A percentile compares a stretch with the other conserved stretches of the same genome.
phyloP scores from a whole-genome alignment of 2,329 filamentous ascomycete species.

The Emericellopsis atlantica region DNA sequence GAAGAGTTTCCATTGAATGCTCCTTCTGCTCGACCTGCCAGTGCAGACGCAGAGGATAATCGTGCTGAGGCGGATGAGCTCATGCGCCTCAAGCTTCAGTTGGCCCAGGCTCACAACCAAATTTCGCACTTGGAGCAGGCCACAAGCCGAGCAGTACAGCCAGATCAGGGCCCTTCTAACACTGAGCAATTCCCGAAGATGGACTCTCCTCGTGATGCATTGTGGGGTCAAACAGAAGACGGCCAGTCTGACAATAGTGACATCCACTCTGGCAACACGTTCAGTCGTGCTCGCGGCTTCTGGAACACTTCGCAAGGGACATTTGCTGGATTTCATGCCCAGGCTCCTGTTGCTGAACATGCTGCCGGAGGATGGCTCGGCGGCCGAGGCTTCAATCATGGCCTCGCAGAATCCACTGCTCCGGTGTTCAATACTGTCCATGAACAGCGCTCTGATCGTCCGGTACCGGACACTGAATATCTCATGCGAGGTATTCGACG shows the following conservation, averaged over 20 bases:
- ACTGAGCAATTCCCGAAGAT: conserved; percentile 31
- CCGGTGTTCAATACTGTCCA: too few relatives aligned
- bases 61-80: conserved; percentile 42
- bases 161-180: conserved; percentile 49
- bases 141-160: conserved; percentile 19
- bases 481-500: conserved; percentile 31
- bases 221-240: conserved; percentile 44
- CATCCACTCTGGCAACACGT: conserved; percentile 33
- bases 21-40: conserved; percentile 39
- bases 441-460: conserved; percentile 20
- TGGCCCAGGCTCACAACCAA: conserved; percentile 57
- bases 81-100: conserved; percentile 54
- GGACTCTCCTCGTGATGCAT: conserved; percentile 23
- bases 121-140: conserved; percentile 59
- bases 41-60: conserved; percentile 28
- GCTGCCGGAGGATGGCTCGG: conserved; percentile 29
- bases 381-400: conserved; percentile 22
- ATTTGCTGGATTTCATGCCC: conserved; percentile 18
- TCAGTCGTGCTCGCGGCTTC: conserved; percentile 40
- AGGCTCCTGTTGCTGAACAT: conserved; percentile 23
- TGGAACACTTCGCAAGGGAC: conserved; percentile 38
- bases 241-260: conserved; percentile 44
- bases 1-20: conserved; percentile 37
- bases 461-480: conserved; percentile 35
- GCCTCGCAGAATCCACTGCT: not conserved